Evolutionary conservation across 352 stramenopile genomes (phyloP), one percentile per base, ranked within the genome.

Genomic region (Globisporangium cylindrosporum): DNA sequence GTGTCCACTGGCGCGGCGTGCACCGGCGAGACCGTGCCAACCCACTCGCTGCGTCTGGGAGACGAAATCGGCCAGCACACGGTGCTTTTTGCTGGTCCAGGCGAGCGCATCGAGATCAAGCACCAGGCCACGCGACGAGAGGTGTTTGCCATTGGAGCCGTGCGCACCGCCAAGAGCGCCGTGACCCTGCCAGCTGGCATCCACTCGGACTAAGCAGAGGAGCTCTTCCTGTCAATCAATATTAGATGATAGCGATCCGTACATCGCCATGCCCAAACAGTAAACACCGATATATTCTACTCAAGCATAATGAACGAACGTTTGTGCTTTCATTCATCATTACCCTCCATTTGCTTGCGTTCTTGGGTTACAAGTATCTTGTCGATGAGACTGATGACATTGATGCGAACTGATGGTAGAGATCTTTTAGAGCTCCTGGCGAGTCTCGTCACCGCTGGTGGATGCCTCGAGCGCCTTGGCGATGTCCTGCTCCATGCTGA

Each of bases 1-100:
- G 73, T 71, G 62, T 51, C 75, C 14, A 92, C 84, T 1, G 88
- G 86, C 20, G 81, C 82, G 3, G 64, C 83, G 20, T 90, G 81
- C 70, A 78, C 81, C 41, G 76, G 77, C 25, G 69, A 75, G 49
- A 64, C 78, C n/a, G 81, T 84, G 4, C 72, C 78, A 27, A 87
- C 79, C 22, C 78, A 91, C 73, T 92, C 84, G 29, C 70, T 94
- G 68, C 88, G 88, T 59, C 77, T 95, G 1, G 88, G 88, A 15
- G 86, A 92, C 62, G 88, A 94, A 69, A 82, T 95, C 54, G 88
- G 88, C 36, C 81, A 92, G 72, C 88, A 95, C 79, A 94, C 82
- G 6, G 82, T 92, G 65, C 79, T 90, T 59, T 95, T 94, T 66
- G 86, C 86, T 32, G 82, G 86, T 38, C 81, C 84, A 5, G 85